Evolutionary conservation across 2,329 filamentous ascomycete species (phyloP).

Genomic region (Diaporthe humulicola): DNA sequence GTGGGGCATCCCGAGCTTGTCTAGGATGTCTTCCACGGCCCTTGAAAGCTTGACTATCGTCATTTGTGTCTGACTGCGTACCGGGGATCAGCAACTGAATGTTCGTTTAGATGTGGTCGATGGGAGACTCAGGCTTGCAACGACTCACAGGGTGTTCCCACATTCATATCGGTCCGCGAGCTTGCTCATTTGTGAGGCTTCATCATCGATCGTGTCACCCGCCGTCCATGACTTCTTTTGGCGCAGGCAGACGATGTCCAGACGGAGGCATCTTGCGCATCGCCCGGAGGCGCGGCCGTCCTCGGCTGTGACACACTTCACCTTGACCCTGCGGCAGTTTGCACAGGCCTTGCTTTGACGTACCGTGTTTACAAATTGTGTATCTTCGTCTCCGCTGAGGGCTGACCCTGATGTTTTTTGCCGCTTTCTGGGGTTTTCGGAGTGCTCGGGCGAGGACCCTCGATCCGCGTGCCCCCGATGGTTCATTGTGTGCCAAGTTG

Average conservation of each 20-base stretch:
- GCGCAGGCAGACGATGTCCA: slow-evolving; percentile 18
- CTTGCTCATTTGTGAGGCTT: not conserved
- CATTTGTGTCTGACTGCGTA: slow-evolving; percentile 6
- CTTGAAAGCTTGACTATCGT: slow-evolving; percentile 14
- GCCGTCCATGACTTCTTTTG: slow-evolving; percentile 15
- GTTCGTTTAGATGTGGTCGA: too few species aligned
- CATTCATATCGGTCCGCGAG: slow-evolving; percentile 6
- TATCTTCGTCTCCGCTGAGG: not conserved
- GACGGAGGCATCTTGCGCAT: not conserved
- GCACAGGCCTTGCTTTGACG: not conserved
- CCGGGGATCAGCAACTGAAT: not conserved
- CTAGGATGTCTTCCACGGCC: slow-evolving; percentile 5
- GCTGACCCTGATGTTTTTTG: not conserved
- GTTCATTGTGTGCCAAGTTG: not conserved
- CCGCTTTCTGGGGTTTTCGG: slow-evolving; percentile 9
- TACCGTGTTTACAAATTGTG: not conserved
- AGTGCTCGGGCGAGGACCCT: slow-evolving; percentile 16
- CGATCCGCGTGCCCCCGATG: not conserved
- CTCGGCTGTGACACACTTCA: slow-evolving; percentile 12
- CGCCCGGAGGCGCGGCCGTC: not conserved
- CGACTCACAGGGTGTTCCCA: slow-evolving; percentile 2
- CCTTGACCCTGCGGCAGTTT: slow-evolving; percentile 13
- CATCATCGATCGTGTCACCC: not conserved
- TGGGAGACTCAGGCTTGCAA: fast-evolving
- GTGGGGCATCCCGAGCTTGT: slow-evolving; percentile 11